These are phyloP conservation scores for Inonotus obliquus DNA, from an alignment of 1,284 basidiomycete species.

Conservation along the genomic window DNA sequence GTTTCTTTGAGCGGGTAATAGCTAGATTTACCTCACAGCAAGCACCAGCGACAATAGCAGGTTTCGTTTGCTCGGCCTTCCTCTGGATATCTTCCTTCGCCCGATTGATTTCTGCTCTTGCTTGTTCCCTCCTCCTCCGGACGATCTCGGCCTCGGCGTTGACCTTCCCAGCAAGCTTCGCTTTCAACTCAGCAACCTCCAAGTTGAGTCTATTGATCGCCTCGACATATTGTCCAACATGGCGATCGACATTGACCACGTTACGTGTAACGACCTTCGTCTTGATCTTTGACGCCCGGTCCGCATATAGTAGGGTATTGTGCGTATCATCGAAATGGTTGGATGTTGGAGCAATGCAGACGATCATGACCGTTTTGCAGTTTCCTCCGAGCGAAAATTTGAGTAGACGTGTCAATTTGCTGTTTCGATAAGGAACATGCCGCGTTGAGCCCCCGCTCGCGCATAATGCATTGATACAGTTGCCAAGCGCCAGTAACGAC, in stretches of 20 bases:
- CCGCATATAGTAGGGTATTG: slow-evolving; percentile 94
- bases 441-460: slow-evolving; percentile 79
- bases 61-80: slow-evolving; percentile 64
- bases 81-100: slow-evolving; percentile 64
- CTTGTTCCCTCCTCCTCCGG: slow-evolving; percentile 63
- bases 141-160: slow-evolving; percentile 56
- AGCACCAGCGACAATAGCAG: slow-evolving; percentile 75
- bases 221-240: slow-evolving; percentile 91
- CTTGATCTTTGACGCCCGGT: slow-evolving; percentile 95
- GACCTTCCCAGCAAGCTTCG: slow-evolving; percentile 70
- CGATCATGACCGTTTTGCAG: slow-evolving; percentile 98
- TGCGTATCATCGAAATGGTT: slow-evolving; percentile 96
- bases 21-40: slow-evolving; percentile 68
- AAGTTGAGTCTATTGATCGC: slow-evolving; percentile 85
- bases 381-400: slow-evolving; percentile 97
- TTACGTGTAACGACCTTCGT: slow-evolving; percentile 91
- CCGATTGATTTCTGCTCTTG: slow-evolving; percentile 62
- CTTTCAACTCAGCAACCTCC: slow-evolving; percentile 84
- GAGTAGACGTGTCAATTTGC: slow-evolving; percentile 91
- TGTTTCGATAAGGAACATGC: slow-evolving; percentile 94
- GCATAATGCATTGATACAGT: slow-evolving; percentile 96
- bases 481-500: slow-evolving; percentile 90
- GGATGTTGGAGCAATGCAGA: slow-evolving; percentile 92
- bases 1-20: slow-evolving; percentile 70
- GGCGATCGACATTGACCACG: slow-evolving; percentile 88